Evolutionary conservation across 768 basidiomycete genomes (phyloP).

Genomic region (Amanita subjunquillea): DNA sequence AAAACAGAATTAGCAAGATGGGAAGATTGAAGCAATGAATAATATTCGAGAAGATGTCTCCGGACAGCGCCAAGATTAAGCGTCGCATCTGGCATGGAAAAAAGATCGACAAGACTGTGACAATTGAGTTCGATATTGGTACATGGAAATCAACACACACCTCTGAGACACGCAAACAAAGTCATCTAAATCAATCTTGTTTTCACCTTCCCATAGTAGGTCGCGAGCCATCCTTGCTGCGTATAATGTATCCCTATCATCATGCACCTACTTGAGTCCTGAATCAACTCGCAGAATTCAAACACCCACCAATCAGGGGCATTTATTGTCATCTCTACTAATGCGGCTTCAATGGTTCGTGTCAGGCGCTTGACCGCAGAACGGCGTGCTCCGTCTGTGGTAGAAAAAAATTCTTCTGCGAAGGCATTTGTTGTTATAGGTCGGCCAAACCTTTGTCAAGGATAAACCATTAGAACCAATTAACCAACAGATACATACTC

Average conservation of each 20-base stretch:
- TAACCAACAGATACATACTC: constrained; percentile 34
- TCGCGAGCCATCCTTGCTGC: constrained; percentile 89
- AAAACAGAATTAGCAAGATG: constrained; percentile 81
- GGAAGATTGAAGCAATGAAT: constrained; percentile 74
- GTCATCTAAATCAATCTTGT: constrained; percentile 66
- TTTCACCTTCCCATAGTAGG: constrained; percentile 82
- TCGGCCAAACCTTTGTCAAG: constrained; percentile 55
- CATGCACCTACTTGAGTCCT: neutral
- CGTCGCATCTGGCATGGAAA: constrained; percentile 57
- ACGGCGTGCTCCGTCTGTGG: constrained; percentile 56
- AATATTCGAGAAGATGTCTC: constrained; percentile 73
- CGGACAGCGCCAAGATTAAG: constrained; percentile 53
- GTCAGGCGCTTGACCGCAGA: constrained; percentile 84
- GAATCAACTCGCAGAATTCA: neutral
- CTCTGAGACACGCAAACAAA: constrained; percentile 85
- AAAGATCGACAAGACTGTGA: constrained; percentile 78
- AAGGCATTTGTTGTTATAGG: constrained; percentile 72
- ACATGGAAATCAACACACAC: constrained; percentile 36
- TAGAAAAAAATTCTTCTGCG: constrained; percentile 67
- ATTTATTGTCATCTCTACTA: constrained; percentile 77
- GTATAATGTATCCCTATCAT: constrained; percentile 76
- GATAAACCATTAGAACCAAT: neutral
- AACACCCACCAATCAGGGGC: constrained; percentile 81
- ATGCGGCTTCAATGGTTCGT: constrained; percentile 53
- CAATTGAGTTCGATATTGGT: constrained; percentile 4